Percentiles rank a stretch among this genome's conserved stretches.
These are phyloP conservation scores for Strobilomyces echinocephalus DNA, from an alignment of 768 basidiomycete genomes.

Conservation along the genomic window DNA sequence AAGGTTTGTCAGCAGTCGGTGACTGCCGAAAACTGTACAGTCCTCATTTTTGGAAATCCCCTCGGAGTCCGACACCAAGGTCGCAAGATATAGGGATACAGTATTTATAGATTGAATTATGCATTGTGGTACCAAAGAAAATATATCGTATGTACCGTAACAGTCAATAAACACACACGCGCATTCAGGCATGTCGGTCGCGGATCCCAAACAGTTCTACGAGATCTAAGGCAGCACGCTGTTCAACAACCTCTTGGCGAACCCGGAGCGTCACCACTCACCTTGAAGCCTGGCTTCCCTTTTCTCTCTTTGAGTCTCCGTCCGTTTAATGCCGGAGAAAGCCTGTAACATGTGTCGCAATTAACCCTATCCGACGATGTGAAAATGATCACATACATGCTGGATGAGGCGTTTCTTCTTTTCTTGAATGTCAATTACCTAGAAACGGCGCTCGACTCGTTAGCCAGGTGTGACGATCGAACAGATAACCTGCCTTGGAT, in stretches of 20 bases:
- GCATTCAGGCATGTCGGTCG: not conserved
- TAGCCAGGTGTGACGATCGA: not conserved
- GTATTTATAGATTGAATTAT: slow-evolving; percentile 10
- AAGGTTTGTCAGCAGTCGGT: slow-evolving; percentile 27
- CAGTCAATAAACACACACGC: not conserved
- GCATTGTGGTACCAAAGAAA: not conserved
- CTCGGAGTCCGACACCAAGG: no score
- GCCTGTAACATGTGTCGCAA: slow-evolving; percentile 44
- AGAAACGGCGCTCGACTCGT: not conserved
- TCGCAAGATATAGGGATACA: no score
- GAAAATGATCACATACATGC: slow-evolving; percentile 42
- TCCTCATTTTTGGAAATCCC: slow-evolving; percentile 6
- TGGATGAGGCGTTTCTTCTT: slow-evolving; percentile 76
- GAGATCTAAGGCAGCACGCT: slow-evolving; percentile 41
- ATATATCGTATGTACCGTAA: slow-evolving; percentile 16
- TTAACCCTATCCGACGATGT: not conserved
- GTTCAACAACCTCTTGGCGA: not conserved
- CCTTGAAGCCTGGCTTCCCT: slow-evolving; percentile 82
- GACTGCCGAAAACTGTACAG: slow-evolving; percentile 29
- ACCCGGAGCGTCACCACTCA: slow-evolving; percentile 22
- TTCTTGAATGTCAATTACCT: slow-evolving; percentile 83
- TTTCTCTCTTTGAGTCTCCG: slow-evolving; percentile 70
- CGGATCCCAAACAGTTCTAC: slow-evolving; percentile 52
- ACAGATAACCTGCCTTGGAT: slow-evolving; percentile 53
- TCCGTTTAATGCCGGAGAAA: slow-evolving; percentile 76